Evolutionary conservation across 1,139 yeast genomes (phyloP), one percentile per base, ranked within the genome.

Genomic region (Protomyces arabidopsidicola): DNA sequence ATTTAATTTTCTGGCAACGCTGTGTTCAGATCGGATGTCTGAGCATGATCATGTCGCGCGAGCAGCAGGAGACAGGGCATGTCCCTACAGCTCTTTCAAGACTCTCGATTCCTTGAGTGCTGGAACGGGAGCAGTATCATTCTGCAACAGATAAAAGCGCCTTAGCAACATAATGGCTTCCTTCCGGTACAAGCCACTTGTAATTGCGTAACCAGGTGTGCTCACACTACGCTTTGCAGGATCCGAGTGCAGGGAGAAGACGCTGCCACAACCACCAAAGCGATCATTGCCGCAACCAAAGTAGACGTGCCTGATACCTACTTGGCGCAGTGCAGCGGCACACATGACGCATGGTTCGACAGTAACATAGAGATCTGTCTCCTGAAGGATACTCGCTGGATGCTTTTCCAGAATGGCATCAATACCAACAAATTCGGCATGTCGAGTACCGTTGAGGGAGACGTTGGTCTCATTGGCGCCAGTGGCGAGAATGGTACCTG

Each of bases 341-440:
- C 99, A 93, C 99, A 93, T 93, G 10, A 95, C 87, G 74, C 99
- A 93, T 0, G 99, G 99, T 74, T 93, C 99, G 0, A 93, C 98
- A 0, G 98, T 90, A 27, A 93, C 99, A 74, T 90, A 93, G 20
- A 93, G 78, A 39, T 84, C 84, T 67, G 83, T 73, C 69, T 81
- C 79, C 60, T 76, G 71, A 75, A 90, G 77, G 14, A 84, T 69
- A 1, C 67, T 64, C 0, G 72, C 71, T 66, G 75, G 67, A 63
- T 75, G 68, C 1, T 68, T 58, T 35, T 71, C 60, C 50, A 83
- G 72, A 1, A 88, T 80, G 52, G 77, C 73, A 64, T 85, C 87
- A 8, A 89, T 84, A 0, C 93, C 97, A 65, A 87, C 79, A 71
- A 91, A 88, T 74, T 93, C 98, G 0, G 98, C 98, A 73, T 93